Conservation (phyloP, 176 grass and related monocot species). For the Olyra latifolia region DNA sequence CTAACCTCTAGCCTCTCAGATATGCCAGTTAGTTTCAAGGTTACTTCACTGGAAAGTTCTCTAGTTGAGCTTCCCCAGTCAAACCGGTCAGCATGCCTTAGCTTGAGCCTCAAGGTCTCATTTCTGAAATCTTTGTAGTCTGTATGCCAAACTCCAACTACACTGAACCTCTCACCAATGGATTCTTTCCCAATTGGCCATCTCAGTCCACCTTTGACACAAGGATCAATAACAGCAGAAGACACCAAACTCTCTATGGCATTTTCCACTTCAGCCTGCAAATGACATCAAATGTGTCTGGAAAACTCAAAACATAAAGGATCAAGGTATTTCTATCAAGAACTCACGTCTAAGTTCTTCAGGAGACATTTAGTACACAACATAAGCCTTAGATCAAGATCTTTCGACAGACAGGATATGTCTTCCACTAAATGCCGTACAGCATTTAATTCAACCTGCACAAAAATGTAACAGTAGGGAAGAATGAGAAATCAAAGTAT, state of each 20-base stretch:
- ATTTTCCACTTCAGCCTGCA: constrained; percentile 54
- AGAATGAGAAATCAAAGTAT: constrained; percentile 11
- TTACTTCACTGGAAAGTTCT: constrained; percentile 64
- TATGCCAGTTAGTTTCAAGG: constrained; percentile 47
- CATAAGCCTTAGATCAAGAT: constrained; percentile 75
- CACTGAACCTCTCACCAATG: constrained; percentile 47
- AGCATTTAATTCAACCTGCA: constrained; percentile 67
- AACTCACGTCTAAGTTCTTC: constrained; percentile 65
- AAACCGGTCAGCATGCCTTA: constrained; percentile 64
- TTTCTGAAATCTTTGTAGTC: constrained; percentile 54
- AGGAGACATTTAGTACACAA: constrained; percentile 50
- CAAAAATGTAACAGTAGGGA: not conserved
- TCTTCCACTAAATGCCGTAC: constrained; percentile 70
- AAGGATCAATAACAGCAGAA: constrained; percentile 59
- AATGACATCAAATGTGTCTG: constrained; percentile 12
- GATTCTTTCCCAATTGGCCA: constrained; percentile 69
- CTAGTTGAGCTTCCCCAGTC: constrained; percentile 46
- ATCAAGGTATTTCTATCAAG: not conserved
- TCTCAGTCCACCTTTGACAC: constrained; percentile 77
- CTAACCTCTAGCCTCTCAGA: constrained; percentile 53
- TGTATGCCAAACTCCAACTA: constrained; percentile 49
- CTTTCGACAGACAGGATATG: constrained; percentile 66
- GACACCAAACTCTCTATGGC: constrained; percentile 53
- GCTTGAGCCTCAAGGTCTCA: constrained; percentile 45
- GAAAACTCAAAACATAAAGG: not conserved